Conservation (phyloP, 2,329 filamentous ascomycete species). For the Ilyonectria sp. region DNA sequence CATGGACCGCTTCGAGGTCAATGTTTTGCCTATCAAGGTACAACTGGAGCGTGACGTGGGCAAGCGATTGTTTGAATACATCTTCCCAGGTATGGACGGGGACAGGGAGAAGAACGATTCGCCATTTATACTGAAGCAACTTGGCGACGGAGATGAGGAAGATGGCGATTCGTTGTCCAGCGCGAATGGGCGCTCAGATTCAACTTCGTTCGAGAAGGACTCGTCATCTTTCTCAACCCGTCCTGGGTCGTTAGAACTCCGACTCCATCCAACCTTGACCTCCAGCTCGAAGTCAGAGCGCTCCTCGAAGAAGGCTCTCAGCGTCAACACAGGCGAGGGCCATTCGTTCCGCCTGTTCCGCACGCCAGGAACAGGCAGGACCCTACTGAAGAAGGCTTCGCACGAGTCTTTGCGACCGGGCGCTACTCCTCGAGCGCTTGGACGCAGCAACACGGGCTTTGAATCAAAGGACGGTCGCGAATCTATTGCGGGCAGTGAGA, state of each 20-base stretch:
- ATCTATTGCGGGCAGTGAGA: constrained; percentile 57
- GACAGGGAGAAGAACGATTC: constrained; percentile 72
- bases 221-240: constrained; percentile 70
- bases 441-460: constrained; percentile 63
- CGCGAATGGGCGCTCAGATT: constrained; percentile 56
- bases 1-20: constrained; percentile 96
- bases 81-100: constrained; percentile 88
- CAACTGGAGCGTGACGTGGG: constrained; percentile 94
- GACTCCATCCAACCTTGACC: constrained; percentile 85
- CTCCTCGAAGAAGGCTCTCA: constrained; percentile 63
- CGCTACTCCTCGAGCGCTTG: constrained; percentile 59
- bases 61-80: constrained; percentile 95
- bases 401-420: constrained; percentile 68
- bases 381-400: constrained; percentile 67
- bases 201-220: constrained; percentile 61
- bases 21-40: constrained; percentile 91
- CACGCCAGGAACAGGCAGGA: constrained; percentile 59
- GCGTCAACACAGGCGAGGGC: constrained; percentile 64
- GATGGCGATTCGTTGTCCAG: constrained; percentile 61
- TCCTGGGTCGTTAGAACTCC: constrained; percentile 83
- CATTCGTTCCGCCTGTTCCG: constrained; percentile 69
- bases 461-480: constrained; percentile 58
- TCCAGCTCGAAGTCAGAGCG: constrained; percentile 61
- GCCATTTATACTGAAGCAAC: constrained; percentile 69
- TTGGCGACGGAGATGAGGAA: constrained; percentile 61